These are phyloP conservation scores for Coemansia sp. DNA, from an alignment of 192 early-diverging fungal genomes.

Conservation along the genomic window DNA sequence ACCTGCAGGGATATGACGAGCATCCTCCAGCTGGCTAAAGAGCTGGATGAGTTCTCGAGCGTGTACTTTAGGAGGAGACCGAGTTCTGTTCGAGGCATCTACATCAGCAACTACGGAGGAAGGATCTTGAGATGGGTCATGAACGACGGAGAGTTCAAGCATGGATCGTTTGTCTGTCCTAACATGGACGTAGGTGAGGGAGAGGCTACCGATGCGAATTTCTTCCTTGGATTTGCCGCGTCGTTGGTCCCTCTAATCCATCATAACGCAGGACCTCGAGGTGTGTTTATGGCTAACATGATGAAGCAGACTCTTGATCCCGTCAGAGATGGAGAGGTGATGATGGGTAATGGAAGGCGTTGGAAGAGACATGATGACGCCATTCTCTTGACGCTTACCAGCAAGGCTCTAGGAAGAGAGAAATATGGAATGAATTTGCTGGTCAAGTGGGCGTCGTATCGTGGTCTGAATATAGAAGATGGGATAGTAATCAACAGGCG, in stretches of 20 bases:
- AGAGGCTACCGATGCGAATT: neutral
- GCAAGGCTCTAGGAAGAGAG: neutral
- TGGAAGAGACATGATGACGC: neutral
- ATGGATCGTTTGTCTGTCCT: neutral
- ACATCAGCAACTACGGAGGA: neutral
- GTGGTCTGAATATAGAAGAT: slow-evolving; percentile 2
- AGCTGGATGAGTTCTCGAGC: neutral
- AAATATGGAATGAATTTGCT: neutral
- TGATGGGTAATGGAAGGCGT: neutral
- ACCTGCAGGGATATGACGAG: neutral
- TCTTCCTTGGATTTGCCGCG: slow-evolving; percentile 1
- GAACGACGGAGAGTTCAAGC: neutral
- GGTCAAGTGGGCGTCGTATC: neutral
- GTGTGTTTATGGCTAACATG: slow-evolving; percentile 3
- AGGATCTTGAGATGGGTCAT: neutral
- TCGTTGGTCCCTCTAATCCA: neutral
- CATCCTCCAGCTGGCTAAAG: neutral
- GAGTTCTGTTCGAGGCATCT: neutral
- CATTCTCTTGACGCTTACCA: neutral
- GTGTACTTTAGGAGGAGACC: neutral
- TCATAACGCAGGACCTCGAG: neutral
- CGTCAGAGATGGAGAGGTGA: neutral
- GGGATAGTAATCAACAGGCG: neutral
- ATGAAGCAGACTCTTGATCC: slow-evolving; percentile 7
- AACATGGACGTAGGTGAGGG: neutral